Base-by-base conservation (phyloP, 139 green algal species). In the Micractinium conductrix region DNA sequence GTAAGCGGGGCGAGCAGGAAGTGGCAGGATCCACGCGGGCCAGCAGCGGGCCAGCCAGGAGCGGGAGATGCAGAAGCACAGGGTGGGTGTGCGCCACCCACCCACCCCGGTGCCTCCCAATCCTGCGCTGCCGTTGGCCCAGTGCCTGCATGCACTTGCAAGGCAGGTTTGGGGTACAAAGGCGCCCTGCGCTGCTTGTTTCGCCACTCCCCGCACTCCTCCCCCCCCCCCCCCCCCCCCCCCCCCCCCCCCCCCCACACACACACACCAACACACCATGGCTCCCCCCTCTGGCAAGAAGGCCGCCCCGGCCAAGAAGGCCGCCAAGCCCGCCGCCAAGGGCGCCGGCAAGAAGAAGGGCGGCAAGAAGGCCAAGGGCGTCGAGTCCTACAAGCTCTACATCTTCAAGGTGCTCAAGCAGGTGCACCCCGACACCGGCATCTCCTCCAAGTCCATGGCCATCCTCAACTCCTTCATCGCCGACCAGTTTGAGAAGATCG, bases 371-470 rank as follows among this genome's bases (percentile, higher is more conserved):
- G 10, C 70, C 70, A 76, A 76, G 70, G 42, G 70, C 70, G 35
- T 28, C 28, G 70, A 76, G 70, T 96, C 92, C 80, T 99, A 97
- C 96, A 99, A 99, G 94, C 97, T 98, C 72, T 99, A 99, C 93
- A 98, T 99, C 90, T 98, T 98, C 95, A 98, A 98, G 92, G 96
- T 98, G 72, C 89, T 95, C 45, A 97, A 97, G 93, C 93, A 96
- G 91, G 93, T 96, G 84, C 93, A 96, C 91, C 93, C 93, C 65
- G 93, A 96, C 91, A 96, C 93, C 82, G 93, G 93, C 72, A 96
- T 96, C 87, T 94, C 89, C 67, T 92, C 87, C 87, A 96, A 96
- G 91, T 93, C 93, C 68, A 96, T 96, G 90, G 88, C 85, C 81
- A 96, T 96, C 90, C 92, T 96, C 86, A 96, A 96, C 93, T 95